Evolutionary conservation across 2,329 filamentous ascomycete species (phyloP).

Genomic region (Epichloe elymi): DNA sequence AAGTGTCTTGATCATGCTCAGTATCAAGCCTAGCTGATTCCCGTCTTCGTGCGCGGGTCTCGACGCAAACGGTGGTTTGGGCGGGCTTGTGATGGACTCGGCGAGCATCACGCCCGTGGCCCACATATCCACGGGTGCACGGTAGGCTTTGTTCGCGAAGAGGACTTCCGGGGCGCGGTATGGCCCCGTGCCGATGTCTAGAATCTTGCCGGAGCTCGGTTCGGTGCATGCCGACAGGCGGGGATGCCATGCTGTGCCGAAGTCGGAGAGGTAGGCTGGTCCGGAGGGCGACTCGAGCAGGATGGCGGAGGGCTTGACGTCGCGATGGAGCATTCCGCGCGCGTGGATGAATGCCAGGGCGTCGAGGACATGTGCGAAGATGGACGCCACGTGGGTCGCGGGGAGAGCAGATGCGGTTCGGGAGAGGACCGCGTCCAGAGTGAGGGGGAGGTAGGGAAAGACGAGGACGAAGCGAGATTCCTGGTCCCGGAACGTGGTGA

Average conservation of each 20-base stretch:
- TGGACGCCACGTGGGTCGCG: constrained; percentile 21
- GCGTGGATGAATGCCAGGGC: constrained; percentile 61
- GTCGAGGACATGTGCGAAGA: constrained; percentile 53
- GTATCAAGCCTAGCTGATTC: constrained; percentile 79
- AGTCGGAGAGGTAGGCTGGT: constrained; percentile 74
- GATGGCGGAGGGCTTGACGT: constrained; percentile 87
- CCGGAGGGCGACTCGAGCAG: constrained; percentile 54
- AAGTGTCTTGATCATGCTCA: constrained; percentile 83
- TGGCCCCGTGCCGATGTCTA: constrained; percentile 84
- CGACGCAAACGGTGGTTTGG: constrained; percentile 65
- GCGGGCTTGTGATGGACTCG: constrained; percentile 49
- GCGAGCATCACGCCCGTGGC: constrained; percentile 72
- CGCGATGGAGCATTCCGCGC: constrained; percentile 74
- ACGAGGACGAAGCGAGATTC: constrained; percentile 62
- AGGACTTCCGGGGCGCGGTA: constrained; percentile 86
- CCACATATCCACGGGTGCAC: constrained; percentile 73
- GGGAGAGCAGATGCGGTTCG: constrained; percentile 13
- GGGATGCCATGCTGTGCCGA: constrained; percentile 80
- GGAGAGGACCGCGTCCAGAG: constrained; percentile 34
- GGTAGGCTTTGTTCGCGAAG: constrained; percentile 70
- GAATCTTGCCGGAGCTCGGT: constrained; percentile 57
- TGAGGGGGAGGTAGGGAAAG: constrained; percentile 72
- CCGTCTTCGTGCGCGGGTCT: constrained; percentile 62
- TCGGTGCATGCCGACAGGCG: constrained; percentile 47
- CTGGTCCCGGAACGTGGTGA: constrained; percentile 61